These are phyloP conservation scores for Anthracocystis setariae DNA, from an alignment of 1,284 basidiomycete species.

Conservation along the genomic window DNA sequence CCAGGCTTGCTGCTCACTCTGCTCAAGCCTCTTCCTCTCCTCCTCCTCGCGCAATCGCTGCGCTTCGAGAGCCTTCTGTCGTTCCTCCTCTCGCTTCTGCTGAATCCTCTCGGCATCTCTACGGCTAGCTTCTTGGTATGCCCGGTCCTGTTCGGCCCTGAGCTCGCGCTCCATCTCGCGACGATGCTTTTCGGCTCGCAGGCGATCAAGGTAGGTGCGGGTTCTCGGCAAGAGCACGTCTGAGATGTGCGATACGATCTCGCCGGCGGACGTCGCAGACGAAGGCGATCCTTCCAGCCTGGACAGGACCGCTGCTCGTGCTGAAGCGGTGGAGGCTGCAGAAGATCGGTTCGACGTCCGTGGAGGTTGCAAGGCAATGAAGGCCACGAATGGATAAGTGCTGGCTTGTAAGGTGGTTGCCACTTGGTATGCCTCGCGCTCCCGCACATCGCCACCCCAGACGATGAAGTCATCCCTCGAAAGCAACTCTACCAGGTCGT, in stretches of 20 bases:
- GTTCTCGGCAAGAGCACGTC: constrained; percentile 59
- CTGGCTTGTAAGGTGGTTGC: constrained; percentile 85
- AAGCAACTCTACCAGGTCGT: constrained; percentile 75
- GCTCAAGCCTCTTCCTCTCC: constrained; percentile 19
- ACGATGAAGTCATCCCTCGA: constrained; percentile 78
- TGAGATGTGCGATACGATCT: constrained; percentile 50
- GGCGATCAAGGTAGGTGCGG: constrained; percentile 42
- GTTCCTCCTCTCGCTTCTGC: constrained; percentile 45
- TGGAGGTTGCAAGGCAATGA: constrained; percentile 83
- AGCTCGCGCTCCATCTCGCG: constrained; percentile 56
- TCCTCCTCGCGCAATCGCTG: constrained; percentile 26
- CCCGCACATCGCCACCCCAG: constrained; percentile 85
- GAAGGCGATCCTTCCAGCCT: constrained; percentile 55
- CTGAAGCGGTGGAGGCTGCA: constrained; percentile 11
- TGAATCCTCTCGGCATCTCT: constrained; percentile 49
- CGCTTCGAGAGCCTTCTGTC: constrained; percentile 20
- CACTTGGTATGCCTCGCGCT: constrained; percentile 84
- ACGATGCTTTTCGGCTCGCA: constrained; percentile 47
- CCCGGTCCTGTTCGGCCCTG: constrained; percentile 57
- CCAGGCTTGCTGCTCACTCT: constrained; percentile 43
- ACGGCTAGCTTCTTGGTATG: constrained; percentile 53
- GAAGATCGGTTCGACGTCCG: constrained; percentile 35
- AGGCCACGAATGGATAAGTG: constrained; percentile 90
- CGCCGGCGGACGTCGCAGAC: constrained; percentile 39
- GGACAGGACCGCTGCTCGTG: constrained; percentile 56